These are phyloP conservation scores for Venustampulla echinocandica DNA, from an alignment of 495 filamentous ascomycete genomes.

Conservation along the genomic window DNA sequence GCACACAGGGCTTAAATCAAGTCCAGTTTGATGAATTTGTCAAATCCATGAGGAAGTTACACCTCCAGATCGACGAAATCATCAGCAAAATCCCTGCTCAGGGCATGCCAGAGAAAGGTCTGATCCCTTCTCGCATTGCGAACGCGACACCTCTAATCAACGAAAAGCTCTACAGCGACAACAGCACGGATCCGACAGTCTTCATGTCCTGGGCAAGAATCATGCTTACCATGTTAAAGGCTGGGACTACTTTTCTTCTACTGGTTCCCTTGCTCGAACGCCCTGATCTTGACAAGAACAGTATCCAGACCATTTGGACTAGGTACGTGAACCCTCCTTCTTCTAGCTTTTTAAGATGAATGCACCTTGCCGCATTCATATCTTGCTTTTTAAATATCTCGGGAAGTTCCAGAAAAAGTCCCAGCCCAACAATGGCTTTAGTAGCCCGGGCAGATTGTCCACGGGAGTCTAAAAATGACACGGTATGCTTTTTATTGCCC, in stretches of 20 bases:
- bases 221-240: not conserved
- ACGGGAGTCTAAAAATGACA: too few relatives aligned
- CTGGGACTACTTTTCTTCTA: not conserved
- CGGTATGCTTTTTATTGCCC: too few relatives aligned
- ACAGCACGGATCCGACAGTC: not conserved
- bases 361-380: not conserved
- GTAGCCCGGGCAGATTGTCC: too few relatives aligned
- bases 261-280: not conserved
- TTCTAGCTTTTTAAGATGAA: not conserved
- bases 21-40: not conserved
- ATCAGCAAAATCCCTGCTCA: not conserved
- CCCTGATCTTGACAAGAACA: not conserved
- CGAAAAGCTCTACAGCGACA: not conserved
- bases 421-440: too few relatives aligned
- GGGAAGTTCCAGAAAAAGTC: too few relatives aligned
- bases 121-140: not conserved
- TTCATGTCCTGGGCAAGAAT: not conserved
- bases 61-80: not conserved
- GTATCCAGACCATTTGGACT: not conserved
- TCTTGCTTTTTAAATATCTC: not conserved
- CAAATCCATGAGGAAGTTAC: not conserved
- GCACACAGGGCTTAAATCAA: not conserved
- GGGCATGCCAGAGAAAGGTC: not conserved
- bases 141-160: not conserved
- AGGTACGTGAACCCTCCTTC: not conserved